A percentile compares a stretch with the other conserved stretches of the same genome.
Evolutionary conservation across 768 basidiomycete species (phyloP).

Genomic region (Sistotremastrum niveocremeum): DNA sequence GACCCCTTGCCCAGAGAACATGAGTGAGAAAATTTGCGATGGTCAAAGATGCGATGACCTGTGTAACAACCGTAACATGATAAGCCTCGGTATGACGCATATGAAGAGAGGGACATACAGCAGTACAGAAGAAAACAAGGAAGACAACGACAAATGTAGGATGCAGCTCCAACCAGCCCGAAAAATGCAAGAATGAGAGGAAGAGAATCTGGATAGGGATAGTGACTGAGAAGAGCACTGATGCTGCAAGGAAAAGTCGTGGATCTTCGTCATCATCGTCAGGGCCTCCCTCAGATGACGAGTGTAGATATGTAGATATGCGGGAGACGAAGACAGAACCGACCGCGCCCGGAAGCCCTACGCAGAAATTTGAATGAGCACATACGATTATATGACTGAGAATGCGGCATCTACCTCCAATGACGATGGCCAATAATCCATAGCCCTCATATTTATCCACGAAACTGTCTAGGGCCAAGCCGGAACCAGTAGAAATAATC

Average conservation of each 20-base stretch:
- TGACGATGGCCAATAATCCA: constrained; percentile 74
- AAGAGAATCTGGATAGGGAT: constrained; percentile 74
- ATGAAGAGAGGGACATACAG: constrained; percentile 37
- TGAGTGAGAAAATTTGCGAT: constrained; percentile 55
- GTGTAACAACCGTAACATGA: neutral
- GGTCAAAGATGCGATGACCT: constrained; percentile 61
- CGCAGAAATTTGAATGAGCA: neutral
- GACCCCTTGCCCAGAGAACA: constrained; percentile 61
- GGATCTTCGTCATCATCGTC: constrained; percentile 9
- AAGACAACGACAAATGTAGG: constrained; percentile 56
- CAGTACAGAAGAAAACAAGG: constrained; percentile 57
- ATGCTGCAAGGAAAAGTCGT: constrained; percentile 42
- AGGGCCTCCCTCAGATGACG: constrained; percentile 23
- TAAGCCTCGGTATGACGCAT: neutral
- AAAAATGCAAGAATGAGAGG: constrained; percentile 42
- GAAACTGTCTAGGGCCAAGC: constrained; percentile 83
- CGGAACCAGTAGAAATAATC: constrained; percentile 76
- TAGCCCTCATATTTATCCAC: constrained; percentile 82
- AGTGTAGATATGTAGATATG: constrained; percentile 78
- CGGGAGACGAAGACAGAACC: constrained; percentile 88
- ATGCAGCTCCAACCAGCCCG: constrained; percentile 72
- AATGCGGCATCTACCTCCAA: constrained; percentile 47
- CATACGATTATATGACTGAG: neutral
- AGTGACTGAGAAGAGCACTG: constrained; percentile 60
- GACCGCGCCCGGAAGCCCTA: constrained; percentile 77